Percentiles rank a stretch among this genome's conserved stretches.
Conservation (phyloP, 495 filamentous ascomycete species). For the Sabuloglossum arenarium region DNA sequence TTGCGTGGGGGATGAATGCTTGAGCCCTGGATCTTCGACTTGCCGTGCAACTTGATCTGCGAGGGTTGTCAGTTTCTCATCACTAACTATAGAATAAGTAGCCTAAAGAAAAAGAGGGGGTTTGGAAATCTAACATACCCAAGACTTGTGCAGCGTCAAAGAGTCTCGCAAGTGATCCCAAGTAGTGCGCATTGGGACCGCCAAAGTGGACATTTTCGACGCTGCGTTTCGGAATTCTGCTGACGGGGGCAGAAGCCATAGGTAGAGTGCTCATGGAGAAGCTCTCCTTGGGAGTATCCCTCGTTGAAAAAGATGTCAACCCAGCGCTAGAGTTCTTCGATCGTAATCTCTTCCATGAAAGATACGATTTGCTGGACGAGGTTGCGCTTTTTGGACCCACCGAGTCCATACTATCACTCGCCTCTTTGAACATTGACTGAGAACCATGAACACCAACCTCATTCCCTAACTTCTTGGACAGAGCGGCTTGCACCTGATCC, state of each 20-base stretch:
- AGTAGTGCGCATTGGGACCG: slow-evolving; percentile 77
- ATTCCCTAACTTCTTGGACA: slow-evolving; percentile 68
- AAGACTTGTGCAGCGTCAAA: slow-evolving; percentile 89
- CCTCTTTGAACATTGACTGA: slow-evolving; percentile 45
- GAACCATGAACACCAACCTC: slow-evolving; percentile 71
- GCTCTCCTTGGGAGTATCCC: slow-evolving; percentile 36
- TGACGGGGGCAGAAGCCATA: slow-evolving; percentile 40
- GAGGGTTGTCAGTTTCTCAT: slow-evolving; percentile 4
- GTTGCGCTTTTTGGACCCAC: slow-evolving; percentile 13
- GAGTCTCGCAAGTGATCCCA: slow-evolving; percentile 71
- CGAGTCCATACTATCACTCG: slow-evolving; percentile 15
- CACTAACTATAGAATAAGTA: no score
- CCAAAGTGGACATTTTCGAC: slow-evolving; percentile 44
- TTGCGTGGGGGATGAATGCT: slow-evolving; percentile 64
- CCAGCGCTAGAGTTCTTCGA: slow-evolving; percentile 59
- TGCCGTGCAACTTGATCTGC: slow-evolving; percentile 90
- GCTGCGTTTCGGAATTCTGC: slow-evolving; percentile 38
- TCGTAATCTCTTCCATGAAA: slow-evolving; percentile 65
- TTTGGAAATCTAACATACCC: slow-evolving; percentile 50
- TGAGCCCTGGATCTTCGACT: slow-evolving; percentile 80
- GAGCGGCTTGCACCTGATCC: slow-evolving; percentile 56
- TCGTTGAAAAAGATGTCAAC: slow-evolving; percentile 17
- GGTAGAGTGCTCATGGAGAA: slow-evolving; percentile 51
- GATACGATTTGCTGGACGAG: slow-evolving; percentile 17
- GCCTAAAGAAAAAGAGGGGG: no score